phyloP scores from a whole-genome alignment of 352 stramenopile genomes.

The Globisporangium splendens region DNA sequence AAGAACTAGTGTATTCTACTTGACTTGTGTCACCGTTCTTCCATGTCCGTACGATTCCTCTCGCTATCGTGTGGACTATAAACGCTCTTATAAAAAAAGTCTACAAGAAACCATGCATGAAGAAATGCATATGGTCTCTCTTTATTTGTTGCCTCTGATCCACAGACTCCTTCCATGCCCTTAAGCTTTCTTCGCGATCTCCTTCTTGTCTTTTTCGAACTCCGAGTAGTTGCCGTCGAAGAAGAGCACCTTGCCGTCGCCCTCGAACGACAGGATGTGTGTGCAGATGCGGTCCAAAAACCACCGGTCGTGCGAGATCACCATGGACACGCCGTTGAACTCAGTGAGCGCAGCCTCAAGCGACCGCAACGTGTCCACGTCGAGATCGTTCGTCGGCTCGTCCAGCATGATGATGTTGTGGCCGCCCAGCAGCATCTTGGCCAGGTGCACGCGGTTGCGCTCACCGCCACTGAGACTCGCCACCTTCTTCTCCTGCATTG shows the following conservation, averaged over 20 bases:
- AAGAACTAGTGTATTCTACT: too few relatives aligned
- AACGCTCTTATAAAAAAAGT: too few relatives aligned
- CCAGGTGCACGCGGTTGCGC: constrained; percentile 82
- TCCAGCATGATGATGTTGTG: constrained; percentile 89
- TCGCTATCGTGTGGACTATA: too few relatives aligned
- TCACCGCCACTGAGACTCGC: constrained; percentile 74
- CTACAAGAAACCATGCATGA: too few relatives aligned
- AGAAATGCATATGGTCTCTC: too few relatives aligned
- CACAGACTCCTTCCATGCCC: too few relatives aligned
- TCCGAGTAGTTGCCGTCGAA: constrained; percentile 88
- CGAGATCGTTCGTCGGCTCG: constrained; percentile 86
- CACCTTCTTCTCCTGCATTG: constrained; percentile 85
- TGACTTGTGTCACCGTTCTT: too few relatives aligned
- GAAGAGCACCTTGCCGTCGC: constrained; percentile 64
- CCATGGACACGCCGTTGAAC: constrained; percentile 91
- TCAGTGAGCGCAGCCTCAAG: constrained; percentile 82
- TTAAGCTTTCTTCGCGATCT: constrained; percentile 1
- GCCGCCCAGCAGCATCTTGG: constrained; percentile 79
- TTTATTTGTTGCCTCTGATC: not conserved
- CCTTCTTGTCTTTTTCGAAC: constrained; percentile 75
- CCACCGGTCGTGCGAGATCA: constrained; percentile 95
- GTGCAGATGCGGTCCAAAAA: constrained; percentile 94
- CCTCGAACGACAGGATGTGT: constrained; percentile 85
- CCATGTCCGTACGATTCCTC: too few relatives aligned
- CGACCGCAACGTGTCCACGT: constrained; percentile 84